Evolutionary conservation across 257 asterid species (phyloP).

Genomic region (Lithospermum erythrorhizon): DNA sequence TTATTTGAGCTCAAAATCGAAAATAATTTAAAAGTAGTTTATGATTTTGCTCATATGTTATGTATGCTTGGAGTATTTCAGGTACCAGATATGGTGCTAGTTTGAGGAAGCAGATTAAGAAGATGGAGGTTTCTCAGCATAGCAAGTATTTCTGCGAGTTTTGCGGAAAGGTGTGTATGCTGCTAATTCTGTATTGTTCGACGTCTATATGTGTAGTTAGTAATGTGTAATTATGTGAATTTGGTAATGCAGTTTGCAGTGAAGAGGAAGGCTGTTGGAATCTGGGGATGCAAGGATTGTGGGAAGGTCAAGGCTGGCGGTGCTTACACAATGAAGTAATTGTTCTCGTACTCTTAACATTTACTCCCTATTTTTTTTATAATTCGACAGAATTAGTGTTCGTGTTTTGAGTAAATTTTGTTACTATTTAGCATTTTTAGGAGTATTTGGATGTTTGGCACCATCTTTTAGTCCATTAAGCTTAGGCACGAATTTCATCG

Average conservation of each 20-base stretch:
- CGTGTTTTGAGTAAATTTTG: neutral
- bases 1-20: no score
- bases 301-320: conserved; percentile 63
- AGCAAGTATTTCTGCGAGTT: conserved; percentile 44
- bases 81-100: conserved; percentile 70
- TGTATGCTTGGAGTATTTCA: conserved; percentile 3
- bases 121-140: conserved; percentile 54
- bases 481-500: no score
- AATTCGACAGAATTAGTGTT: neutral
- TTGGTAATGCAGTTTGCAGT: conserved; percentile 37
- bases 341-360: neutral
- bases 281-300: conserved; percentile 64
- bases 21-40: no score
- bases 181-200: neutral
- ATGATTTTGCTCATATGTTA: no score
- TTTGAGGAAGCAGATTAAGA: conserved; percentile 50
- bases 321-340: conserved; percentile 52
- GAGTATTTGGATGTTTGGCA: no score
- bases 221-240: no score
- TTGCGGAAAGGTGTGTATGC: conserved; percentile 41
- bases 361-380: neutral
- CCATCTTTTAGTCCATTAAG: no score
- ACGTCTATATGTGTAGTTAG: neutral
- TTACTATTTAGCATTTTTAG: neutral
- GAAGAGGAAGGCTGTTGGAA: conserved; percentile 59